These are phyloP conservation scores for Xylariales sp. DNA, from an alignment of 2,329 filamentous ascomycete genomes.

Conservation along the genomic window DNA sequence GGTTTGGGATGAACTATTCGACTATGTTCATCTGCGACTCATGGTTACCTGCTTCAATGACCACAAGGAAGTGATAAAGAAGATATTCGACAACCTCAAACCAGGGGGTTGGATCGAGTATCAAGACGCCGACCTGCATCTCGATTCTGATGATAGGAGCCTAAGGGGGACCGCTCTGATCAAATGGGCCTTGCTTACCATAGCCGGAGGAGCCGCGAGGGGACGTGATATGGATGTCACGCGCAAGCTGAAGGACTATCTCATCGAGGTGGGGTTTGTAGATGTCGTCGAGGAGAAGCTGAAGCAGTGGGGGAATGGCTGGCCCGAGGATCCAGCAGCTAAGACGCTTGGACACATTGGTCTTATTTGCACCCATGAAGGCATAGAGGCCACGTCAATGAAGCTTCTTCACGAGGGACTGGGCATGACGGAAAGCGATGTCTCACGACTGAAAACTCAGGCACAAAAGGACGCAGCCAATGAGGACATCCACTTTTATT, in stretches of 20 bases:
- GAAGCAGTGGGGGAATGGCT: constrained; percentile 4
- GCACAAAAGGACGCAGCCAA: neutral
- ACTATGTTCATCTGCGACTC: neutral
- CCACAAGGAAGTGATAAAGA: neutral
- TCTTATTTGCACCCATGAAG: neutral
- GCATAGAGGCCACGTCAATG: neutral
- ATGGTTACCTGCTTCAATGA: neutral
- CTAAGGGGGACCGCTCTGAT: neutral
- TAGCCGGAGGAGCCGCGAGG: neutral
- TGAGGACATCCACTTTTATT: neutral
- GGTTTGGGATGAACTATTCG: neutral
- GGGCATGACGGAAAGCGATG: neutral
- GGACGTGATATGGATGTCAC: neutral
- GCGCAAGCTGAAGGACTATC: neutral
- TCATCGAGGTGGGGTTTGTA: neutral
- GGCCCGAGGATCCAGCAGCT: neutral
- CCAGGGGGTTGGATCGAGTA: constrained; percentile 1
- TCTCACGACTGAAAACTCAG: neutral
- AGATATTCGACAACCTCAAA: neutral
- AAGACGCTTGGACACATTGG: neutral
- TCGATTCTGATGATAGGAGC: neutral
- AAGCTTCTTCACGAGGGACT: neutral
- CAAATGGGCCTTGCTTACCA: neutral
- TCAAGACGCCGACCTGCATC: neutral
- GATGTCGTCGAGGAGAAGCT: neutral